These are phyloP conservation scores for Arthroderma sp. DNA, from an alignment of 2,329 filamentous ascomycete genomes.

Conservation along the genomic window DNA sequence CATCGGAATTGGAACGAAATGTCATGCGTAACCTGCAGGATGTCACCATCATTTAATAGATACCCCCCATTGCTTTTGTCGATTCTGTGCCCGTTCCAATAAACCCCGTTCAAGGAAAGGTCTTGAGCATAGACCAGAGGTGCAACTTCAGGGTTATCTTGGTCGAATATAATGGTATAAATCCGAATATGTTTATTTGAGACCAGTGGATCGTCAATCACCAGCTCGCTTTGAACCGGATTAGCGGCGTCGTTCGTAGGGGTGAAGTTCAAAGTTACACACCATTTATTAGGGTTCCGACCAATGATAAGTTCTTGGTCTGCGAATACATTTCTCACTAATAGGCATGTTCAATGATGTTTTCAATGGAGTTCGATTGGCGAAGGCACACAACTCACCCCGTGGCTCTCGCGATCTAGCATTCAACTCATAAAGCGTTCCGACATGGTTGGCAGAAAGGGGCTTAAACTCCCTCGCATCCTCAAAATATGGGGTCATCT, in stretches of 20 bases:
- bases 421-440: conserved; percentile 7
- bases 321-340: conserved; percentile 8
- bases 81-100: conserved; percentile 21
- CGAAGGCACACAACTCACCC: background rate
- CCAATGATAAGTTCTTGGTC: conserved; percentile 10
- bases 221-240: conserved; percentile 10
- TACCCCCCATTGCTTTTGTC: conserved; percentile 5
- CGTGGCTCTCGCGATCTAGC: background rate
- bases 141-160: conserved; percentile 24
- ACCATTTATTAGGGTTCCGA: conserved; percentile 9
- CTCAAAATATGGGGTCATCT: no score
- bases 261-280: background rate
- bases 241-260: background rate
- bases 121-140: conserved; percentile 34
- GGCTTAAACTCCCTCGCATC: background rate
- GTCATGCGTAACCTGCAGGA: conserved; percentile 8
- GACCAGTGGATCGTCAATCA: conserved; percentile 23
- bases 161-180: conserved; percentile 31
- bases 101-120: conserved; percentile 28
- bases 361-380: no score
- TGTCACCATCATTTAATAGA: conserved; percentile 19
- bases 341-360: background rate
- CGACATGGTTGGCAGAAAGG: conserved; percentile 5
- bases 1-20: conserved; percentile 6
- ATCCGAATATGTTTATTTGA: conserved; percentile 32